A percentile compares a stretch with the other conserved stretches of the same genome.
These are phyloP conservation scores for Debaryomyces singareniensis DNA, from an alignment of 1,139 yeast species.

Conservation along the genomic window DNA sequence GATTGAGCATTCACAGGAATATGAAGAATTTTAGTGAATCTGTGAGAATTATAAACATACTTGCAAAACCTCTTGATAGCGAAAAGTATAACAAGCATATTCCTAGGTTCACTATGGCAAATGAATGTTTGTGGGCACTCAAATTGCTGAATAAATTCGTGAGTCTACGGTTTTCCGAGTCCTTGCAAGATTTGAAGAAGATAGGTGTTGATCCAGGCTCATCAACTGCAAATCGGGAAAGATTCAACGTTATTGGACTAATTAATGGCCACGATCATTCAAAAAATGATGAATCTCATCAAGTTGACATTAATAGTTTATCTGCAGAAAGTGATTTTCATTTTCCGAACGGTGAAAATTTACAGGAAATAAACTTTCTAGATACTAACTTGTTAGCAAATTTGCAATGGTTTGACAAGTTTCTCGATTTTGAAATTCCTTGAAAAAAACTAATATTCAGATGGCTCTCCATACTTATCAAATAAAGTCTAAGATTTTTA, in stretches of 20 bases:
- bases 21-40: constrained; percentile 19
- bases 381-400: constrained; percentile 35
- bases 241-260: constrained; percentile 41
- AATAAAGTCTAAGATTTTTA: no score
- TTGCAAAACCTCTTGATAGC: constrained; percentile 27
- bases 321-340: not conserved
- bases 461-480: no score
- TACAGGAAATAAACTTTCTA: not conserved
- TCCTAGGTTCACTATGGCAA: constrained; percentile 51
- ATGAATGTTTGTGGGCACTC: constrained; percentile 60
- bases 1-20: constrained; percentile 19
- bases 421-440: constrained; percentile 25
- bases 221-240: constrained; percentile 44
- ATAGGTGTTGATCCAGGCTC: constrained; percentile 56
- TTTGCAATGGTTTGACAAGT: constrained; percentile 53
- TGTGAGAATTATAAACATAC: constrained; percentile 18
- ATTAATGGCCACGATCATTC: constrained; percentile 6
- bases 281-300: not conserved
- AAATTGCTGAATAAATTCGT: constrained; percentile 51
- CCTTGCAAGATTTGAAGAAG: constrained; percentile 24
- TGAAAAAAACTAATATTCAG: no score
- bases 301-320: not conserved
- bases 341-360: not conserved
- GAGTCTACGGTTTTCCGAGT: constrained; percentile 39
- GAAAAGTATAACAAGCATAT: constrained; percentile 27